Percentiles rank a stretch among this genome's conserved stretches.
These are phyloP conservation scores for Ramaria sp. DNA, from an alignment of 768 basidiomycete species.

Conservation along the genomic window DNA sequence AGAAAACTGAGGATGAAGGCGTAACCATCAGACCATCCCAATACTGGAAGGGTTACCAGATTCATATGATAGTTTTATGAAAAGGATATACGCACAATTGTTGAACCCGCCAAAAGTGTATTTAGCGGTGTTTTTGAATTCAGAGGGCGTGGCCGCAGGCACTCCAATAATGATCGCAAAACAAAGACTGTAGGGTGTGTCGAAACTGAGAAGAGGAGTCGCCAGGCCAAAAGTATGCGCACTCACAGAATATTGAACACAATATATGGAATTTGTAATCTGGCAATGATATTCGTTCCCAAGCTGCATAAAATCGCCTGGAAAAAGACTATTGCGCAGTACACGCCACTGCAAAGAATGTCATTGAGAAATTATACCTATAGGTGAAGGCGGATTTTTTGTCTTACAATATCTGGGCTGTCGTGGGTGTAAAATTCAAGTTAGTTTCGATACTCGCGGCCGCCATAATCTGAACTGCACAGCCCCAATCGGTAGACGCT, in stretches of 20 bases:
- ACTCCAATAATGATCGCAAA: constrained; percentile 52
- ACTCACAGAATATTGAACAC: constrained; percentile 56
- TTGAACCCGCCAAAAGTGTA: constrained; percentile 34
- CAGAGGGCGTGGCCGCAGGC: constrained; percentile 28
- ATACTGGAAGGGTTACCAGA: no score
- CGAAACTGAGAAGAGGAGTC: neutral
- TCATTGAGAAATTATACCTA: neutral
- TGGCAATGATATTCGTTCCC: constrained; percentile 52
- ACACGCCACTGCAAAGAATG: constrained; percentile 55
- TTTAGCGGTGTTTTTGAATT: constrained; percentile 27
- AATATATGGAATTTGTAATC: constrained; percentile 64
- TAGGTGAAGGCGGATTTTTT: neutral
- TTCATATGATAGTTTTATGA: no score
- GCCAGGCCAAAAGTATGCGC: constrained; percentile 2
- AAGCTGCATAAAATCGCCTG: constrained; percentile 60
- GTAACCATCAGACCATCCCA: constrained; percentile 31
- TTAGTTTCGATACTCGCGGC: constrained; percentile 31
- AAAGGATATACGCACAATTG: no score
- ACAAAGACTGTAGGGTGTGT: constrained; percentile 33
- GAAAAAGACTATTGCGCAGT: constrained; percentile 44
- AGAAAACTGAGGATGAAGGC: constrained; percentile 33
- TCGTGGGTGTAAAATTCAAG: constrained; percentile 30
- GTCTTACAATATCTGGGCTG: constrained; percentile 35
- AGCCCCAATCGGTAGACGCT: constrained; percentile 53
- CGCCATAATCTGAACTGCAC: constrained; percentile 45